Evolutionary conservation across 805 yeast species (phyloP).

Genomic region (Kodamaea neixiangensis): DNA sequence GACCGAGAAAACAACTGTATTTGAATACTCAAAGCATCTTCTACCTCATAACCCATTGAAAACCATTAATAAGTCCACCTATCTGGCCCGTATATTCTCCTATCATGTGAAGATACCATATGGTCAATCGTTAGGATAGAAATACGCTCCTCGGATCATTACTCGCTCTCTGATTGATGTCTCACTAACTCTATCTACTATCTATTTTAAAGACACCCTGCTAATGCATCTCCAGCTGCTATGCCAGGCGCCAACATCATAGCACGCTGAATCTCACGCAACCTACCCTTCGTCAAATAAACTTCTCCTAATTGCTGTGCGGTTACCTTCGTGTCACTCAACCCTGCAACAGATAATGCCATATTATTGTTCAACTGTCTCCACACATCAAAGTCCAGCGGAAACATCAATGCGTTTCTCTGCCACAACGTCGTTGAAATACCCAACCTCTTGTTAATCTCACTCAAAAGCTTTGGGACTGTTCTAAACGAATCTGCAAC

Average conservation of each 20-base stretch:
- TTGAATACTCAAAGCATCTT: no score
- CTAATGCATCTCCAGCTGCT: not conserved
- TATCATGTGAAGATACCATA: no score
- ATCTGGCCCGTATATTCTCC: no score
- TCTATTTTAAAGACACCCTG: not conserved
- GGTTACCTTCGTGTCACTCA: slow-evolving; percentile 50
- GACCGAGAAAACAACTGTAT: no score
- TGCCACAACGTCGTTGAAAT: slow-evolving; percentile 51
- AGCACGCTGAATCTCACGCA: slow-evolving; percentile 67
- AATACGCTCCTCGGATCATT: no score
- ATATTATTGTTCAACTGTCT: slow-evolving; percentile 53
- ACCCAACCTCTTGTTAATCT: slow-evolving; percentile 47
- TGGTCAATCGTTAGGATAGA: no score
- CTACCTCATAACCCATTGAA: no score
- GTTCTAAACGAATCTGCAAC: slow-evolving; percentile 52
- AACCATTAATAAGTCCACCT: no score
- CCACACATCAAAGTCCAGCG: slow-evolving; percentile 73
- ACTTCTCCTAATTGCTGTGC: slow-evolving; percentile 55
- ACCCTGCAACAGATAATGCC: slow-evolving; percentile 59
- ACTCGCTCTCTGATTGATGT: not conserved
- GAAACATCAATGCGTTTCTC: slow-evolving; percentile 71
- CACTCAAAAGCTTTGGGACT: slow-evolving; percentile 60
- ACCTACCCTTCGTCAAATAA: slow-evolving; percentile 47
- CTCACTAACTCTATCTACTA: not conserved
- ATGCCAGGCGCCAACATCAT: slow-evolving; percentile 57